These are phyloP conservation scores for Lactarius tabidus DNA, from an alignment of 768 basidiomycete species.

Conservation along the genomic window DNA sequence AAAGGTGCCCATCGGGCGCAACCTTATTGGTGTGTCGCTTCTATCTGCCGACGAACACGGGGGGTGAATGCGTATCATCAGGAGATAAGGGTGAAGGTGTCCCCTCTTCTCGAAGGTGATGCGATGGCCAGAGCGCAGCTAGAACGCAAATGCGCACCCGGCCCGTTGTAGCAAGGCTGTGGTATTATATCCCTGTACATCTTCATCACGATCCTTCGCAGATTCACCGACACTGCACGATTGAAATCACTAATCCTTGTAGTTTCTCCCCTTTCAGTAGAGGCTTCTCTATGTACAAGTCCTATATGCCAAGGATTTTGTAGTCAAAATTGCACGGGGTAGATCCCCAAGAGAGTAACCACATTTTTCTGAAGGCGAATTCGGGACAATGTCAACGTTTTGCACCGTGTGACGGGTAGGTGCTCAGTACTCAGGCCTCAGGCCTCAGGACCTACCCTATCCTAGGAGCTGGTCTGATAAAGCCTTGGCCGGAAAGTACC, in stretches of 20 bases:
- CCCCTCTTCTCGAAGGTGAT: conserved; percentile 64
- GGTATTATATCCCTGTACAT: neutral
- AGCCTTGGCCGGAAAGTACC: no score
- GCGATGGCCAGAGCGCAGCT: conserved; percentile 58
- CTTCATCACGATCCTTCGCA: no score
- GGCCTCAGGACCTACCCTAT: no score
- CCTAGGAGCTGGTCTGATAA: neutral
- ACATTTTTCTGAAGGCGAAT: neutral
- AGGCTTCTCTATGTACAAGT: conserved; percentile 61
- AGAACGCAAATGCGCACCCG: conserved; percentile 51
- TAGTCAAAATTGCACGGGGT: conserved; percentile 42
- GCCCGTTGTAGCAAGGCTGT: conserved; percentile 27
- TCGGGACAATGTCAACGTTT: neutral
- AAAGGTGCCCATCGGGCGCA: conserved; percentile 84
- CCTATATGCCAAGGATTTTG: conserved; percentile 67
- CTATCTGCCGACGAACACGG: conserved; percentile 61
- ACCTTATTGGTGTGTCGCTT: conserved; percentile 61
- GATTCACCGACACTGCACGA: no score
- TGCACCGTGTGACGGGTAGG: neutral
- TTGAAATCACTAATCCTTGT: neutral
- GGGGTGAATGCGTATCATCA: conserved; percentile 82
- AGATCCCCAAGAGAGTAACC: neutral
- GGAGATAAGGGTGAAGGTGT: conserved; percentile 68
- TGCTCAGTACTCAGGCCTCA: no score
- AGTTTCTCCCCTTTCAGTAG: no score